Evolutionary conservation across 2,329 filamentous ascomycete genomes (phyloP).

Genomic region (Nakataea oryzae): DNA sequence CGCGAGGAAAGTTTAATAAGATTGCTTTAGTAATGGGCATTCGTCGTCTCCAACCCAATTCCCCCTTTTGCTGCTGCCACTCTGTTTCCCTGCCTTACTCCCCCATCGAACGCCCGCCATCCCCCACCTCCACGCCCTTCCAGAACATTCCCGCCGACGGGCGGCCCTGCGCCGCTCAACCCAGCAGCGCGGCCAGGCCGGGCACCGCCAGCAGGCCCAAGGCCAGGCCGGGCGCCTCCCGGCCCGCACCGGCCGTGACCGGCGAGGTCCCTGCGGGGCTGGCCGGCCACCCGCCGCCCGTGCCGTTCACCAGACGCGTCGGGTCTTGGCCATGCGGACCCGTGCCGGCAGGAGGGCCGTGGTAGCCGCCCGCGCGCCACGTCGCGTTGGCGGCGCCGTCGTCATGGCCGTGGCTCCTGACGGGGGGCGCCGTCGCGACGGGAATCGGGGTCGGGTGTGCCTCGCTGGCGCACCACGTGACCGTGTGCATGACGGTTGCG

Average conservation of each 20-base stretch:
- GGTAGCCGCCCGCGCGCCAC: no score
- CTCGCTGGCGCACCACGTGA: neutral
- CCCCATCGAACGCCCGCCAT: no score
- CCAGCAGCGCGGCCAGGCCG: neutral
- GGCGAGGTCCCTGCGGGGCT: neutral
- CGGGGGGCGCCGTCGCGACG: no score
- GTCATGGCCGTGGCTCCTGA: neutral
- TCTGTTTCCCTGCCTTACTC: no score
- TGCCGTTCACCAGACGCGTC: neutral
- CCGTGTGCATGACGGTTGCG: neutral
- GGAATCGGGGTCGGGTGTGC: neutral
- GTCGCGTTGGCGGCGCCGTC: neutral
- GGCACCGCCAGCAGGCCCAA: neutral
- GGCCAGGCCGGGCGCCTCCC: neutral
- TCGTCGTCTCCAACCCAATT: no score
- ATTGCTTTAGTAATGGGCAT: no score
- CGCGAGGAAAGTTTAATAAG: no score
- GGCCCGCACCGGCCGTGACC: neutral
- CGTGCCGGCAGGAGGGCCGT: no score
- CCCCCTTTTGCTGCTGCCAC: no score
- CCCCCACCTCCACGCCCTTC: neutral
- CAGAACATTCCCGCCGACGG: no score
- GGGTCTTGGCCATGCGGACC: no score
- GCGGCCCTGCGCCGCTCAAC: neutral
- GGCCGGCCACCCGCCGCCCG: no score